Evolutionary conservation across 148 eudicot genomes (phyloP).

Genomic region (Amaranthus cruentus): DNA sequence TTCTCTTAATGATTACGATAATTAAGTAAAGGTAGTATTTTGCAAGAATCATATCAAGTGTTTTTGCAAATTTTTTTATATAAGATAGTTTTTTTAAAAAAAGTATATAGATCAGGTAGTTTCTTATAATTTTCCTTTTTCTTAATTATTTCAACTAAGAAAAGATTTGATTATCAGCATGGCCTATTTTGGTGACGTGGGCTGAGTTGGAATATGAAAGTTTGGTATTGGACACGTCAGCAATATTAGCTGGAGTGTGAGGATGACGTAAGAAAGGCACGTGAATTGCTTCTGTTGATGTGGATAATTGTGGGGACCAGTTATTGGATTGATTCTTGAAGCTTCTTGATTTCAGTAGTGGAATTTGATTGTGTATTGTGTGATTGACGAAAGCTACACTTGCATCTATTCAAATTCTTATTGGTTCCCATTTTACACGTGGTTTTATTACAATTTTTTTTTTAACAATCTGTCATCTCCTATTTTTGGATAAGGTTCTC

Average conservation of each 20-base stretch:
- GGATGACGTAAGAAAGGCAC: neutral
- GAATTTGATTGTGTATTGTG: neutral
- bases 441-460: neutral
- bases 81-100: no score
- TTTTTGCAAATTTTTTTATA: no score
- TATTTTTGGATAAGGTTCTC: conserved; percentile 13
- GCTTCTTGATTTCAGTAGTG: neutral
- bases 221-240: neutral
- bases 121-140: no score
- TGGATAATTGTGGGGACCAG: conserved; percentile 10
- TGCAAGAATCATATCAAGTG: no score
- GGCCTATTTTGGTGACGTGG: neutral
- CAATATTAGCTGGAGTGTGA: neutral
- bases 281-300: neutral
- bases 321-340: conserved; percentile 5
- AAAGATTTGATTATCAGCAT: no score
- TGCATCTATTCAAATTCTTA: conserved; percentile 8
- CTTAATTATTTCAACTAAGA: no score
- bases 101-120: no score
- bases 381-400: neutral
- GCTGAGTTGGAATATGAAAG: neutral
- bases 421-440: conserved; percentile 19
- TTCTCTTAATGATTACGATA: no score
- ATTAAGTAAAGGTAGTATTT: no score
- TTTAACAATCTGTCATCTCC: neutral